Base-by-base conservation (phyloP, 768 basidiomycete species). In the Leccinum subgranulosum region DNA sequence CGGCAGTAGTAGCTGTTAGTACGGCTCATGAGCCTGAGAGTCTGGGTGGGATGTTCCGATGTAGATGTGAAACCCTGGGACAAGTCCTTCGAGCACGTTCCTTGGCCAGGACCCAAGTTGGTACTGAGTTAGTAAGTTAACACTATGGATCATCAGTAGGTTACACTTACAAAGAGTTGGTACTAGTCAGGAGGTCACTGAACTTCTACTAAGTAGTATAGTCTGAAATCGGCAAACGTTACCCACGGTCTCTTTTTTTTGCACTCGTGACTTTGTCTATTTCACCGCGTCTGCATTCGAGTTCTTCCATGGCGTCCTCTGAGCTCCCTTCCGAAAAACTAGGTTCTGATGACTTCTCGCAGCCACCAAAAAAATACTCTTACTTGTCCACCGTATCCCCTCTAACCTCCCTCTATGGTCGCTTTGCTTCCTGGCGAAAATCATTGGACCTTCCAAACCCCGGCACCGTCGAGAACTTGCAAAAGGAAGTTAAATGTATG, bases 381-480 rank as follows among this genome's bases (percentile, higher is more conserved):
- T 79, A 57, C 49, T 36, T 59, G 47, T 53, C 66, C 47, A 56
- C 66, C 49, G 43, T 77, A 8, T 66, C 84, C 49, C 90, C 92
- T 27, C 75, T 92, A 57, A 79, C 81, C 51, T 84, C 79, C 72
- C 77, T 82, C 23, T 90, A 88, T 73, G 79, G 83, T 66, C 84
- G 86, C 56, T 86, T 96, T 73, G 80, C 87, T 58, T 77, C 82
- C 70, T 95, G 93, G 90, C 85, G 94, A 65, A 81, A 84, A 66
- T 81, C 85, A 60, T 79, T 95, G 62, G 89, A 86, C 49, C 78
- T 98, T 51, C 85, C 92, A 41, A 90, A 92, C 74, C 95, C 95
- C n/a, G 95, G 95, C 55, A 87, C 90, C 15, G 86, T 88, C 47
- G 95, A 98, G 81, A 93, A 91, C 72, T 79, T 98, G 61, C 88